A percentile compares a stretch with the other conserved stretches of the same genome.
phyloP scores from a whole-genome alignment of 495 filamentous ascomycete genomes.

The Viridothelium virens region DNA sequence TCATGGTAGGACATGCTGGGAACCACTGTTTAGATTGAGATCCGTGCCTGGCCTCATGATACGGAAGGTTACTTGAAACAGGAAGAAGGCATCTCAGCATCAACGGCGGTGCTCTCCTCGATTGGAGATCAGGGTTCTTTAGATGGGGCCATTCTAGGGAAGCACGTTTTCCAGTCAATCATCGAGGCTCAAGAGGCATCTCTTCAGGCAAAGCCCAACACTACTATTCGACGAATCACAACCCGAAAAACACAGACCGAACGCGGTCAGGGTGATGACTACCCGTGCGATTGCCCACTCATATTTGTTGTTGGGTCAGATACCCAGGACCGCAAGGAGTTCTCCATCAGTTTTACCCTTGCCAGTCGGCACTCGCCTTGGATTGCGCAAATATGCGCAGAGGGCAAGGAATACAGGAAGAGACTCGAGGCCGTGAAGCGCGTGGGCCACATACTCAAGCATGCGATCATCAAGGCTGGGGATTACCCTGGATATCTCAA shows the following conservation, averaged over 20 bases:
- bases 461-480: conserved; percentile 1
- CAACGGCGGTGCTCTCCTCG: no score
- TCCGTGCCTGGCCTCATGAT: no score
- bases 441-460: background rate
- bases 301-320: background rate
- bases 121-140: no score
- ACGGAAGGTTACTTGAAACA: no score
- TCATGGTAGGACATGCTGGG: no score
- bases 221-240: background rate
- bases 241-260: background rate
- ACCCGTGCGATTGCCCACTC: background rate
- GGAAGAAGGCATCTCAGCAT: no score
- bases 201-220: no score
- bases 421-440: background rate
- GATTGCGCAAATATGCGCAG: background rate
- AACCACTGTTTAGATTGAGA: no score
- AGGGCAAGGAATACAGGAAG: background rate
- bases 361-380: background rate
- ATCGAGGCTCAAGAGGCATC: no score
- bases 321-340: background rate
- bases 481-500: background rate
- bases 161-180: no score
- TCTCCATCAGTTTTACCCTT: background rate
- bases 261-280: background rate
- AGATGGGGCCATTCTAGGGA: no score